phyloP scores from a whole-genome alignment of 352 stramenopile genomes.

The Phytophthora sojae region DNA sequence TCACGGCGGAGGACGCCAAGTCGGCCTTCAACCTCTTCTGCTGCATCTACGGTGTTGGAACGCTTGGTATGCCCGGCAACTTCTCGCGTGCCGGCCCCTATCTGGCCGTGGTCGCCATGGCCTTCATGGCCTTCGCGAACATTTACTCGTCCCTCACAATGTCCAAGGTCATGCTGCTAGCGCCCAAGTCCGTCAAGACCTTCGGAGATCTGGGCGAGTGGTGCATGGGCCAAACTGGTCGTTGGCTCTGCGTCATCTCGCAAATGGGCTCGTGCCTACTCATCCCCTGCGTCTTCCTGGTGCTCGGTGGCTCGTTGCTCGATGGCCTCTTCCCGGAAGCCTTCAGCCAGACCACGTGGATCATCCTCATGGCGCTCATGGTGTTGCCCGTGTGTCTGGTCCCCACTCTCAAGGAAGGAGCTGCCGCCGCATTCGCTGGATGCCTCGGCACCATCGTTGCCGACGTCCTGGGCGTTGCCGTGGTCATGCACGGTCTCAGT shows the following conservation, averaged over 20 bases:
- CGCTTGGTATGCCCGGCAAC: no score
- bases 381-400: slow-evolving; percentile 52
- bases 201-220: slow-evolving; percentile 63
- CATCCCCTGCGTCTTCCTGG: slow-evolving; percentile 55
- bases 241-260: slow-evolving; percentile 46
- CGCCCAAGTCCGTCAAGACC: slow-evolving; percentile 53
- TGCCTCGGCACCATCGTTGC: slow-evolving; percentile 56
- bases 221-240: slow-evolving; percentile 48
- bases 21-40: slow-evolving; percentile 48
- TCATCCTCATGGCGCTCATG: slow-evolving; percentile 52
- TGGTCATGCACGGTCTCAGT: slow-evolving; percentile 49
- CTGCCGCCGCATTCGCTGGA: slow-evolving; percentile 46
- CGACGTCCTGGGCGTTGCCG: slow-evolving; percentile 45
- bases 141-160: slow-evolving; percentile 46
- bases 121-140: slow-evolving; percentile 58
- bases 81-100: slow-evolving; percentile 47
- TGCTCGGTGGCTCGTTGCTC: slow-evolving; percentile 53
- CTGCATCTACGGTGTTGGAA: slow-evolving; percentile 53
- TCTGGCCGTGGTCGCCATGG: slow-evolving; percentile 38
- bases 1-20: slow-evolving; percentile 53
- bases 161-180: slow-evolving; percentile 52
- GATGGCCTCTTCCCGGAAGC: slow-evolving; percentile 54
- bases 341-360: slow-evolving; percentile 50
- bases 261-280: slow-evolving; percentile 55
- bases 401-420: slow-evolving; percentile 57